Percentiles rank a stretch among this genome's conserved stretches.
Evolutionary conservation across 495 filamentous ascomycete genomes (phyloP).

Genomic region (Tuber umbilicatum): DNA sequence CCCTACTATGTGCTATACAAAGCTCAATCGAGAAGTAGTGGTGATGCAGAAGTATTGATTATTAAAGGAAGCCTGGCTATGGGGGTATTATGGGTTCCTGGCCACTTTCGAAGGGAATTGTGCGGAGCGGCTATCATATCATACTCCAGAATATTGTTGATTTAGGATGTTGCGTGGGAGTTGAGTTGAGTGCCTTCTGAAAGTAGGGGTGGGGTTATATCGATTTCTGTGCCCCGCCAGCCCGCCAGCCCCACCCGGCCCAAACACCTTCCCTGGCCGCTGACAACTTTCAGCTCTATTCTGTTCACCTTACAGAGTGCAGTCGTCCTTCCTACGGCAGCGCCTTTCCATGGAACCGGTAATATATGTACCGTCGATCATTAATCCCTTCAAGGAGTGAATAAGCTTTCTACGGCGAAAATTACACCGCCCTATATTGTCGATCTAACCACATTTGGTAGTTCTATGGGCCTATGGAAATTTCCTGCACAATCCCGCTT

Average conservation of each 20-base stretch:
- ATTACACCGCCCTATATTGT: background rate
- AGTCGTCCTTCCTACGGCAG: background rate
- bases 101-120: background rate
- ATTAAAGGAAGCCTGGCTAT: background rate
- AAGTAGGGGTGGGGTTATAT: background rate
- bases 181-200: background rate
- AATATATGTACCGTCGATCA: background rate
- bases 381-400: background rate
- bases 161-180: background rate
- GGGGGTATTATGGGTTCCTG: background rate
- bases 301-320: no score
- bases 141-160: background rate
- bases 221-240: no score
- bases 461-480: background rate
- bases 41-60: background rate
- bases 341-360: background rate
- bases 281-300: background rate
- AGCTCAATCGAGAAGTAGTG: background rate
- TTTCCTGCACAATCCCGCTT: background rate
- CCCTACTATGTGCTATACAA: no score
- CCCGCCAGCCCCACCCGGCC: background rate
- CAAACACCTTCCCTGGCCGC: background rate
- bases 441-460: background rate
- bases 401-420: background rate
- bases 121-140: background rate